A percentile compares a stretch with the other conserved stretches of the same genome.
Evolutionary conservation across 305 asterid species (phyloP).

Genomic region (Solanum hybrid): DNA sequence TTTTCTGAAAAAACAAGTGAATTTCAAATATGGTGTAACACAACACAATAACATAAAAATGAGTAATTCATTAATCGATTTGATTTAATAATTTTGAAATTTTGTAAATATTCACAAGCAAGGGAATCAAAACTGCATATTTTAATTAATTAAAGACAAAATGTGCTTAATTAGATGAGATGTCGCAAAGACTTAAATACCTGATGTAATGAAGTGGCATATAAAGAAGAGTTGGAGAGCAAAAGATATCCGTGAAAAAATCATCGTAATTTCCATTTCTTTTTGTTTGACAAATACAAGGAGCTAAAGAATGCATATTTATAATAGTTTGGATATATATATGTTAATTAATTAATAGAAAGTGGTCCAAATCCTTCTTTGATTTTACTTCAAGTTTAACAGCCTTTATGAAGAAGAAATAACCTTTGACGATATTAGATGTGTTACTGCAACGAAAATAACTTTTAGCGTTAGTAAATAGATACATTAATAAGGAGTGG

Average conservation of each 20-base stretch:
- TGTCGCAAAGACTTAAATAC: slow-evolving; percentile 13
- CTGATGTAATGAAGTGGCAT: slow-evolving; percentile 27
- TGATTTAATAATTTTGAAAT: not conserved
- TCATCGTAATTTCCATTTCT: slow-evolving; percentile 24
- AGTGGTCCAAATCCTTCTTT: slow-evolving; percentile 20
- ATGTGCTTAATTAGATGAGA: not conserved
- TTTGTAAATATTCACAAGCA: not conserved
- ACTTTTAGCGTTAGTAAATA: too few relatives aligned
- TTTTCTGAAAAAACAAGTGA: not conserved
- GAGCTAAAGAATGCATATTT: slow-evolving; percentile 3
- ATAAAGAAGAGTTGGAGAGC: slow-evolving; percentile 18
- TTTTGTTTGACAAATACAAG: not conserved
- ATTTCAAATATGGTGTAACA: not conserved
- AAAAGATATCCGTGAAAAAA: not conserved
- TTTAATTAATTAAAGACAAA: not conserved
- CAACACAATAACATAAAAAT: not conserved
- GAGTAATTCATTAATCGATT: not conserved
- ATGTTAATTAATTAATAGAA: not conserved
- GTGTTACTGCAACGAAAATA: not conserved
- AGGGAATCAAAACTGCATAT: not conserved
- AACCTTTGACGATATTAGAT: not conserved
- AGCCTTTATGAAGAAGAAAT: not conserved
- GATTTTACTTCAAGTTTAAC: slow-evolving; percentile 48
- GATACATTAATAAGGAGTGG: too few relatives aligned
- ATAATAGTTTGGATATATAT: not conserved